Evolutionary conservation across 495 filamentous ascomycete species (phyloP).

Genomic region (Tetracladium setigerum): DNA sequence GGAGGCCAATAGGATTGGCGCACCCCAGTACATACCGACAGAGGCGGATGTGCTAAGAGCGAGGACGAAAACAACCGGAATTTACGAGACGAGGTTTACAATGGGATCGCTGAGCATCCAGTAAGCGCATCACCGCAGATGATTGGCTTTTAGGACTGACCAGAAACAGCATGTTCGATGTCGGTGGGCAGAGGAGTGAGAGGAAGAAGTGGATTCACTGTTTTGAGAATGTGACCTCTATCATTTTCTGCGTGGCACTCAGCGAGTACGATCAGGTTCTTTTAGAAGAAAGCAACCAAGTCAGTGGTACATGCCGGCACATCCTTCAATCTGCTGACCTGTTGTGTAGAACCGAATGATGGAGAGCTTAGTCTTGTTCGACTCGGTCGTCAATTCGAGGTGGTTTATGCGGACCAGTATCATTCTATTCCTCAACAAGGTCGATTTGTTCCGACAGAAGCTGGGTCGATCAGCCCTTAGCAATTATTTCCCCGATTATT

Average conservation of each 20-base stretch:
- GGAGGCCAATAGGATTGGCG: conserved; percentile 79
- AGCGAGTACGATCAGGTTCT: conserved; percentile 98
- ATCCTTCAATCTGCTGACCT: conserved; percentile 21
- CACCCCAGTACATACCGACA: conserved; percentile 76
- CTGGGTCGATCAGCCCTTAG: conserved; percentile 79
- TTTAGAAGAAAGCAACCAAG: conserved; percentile 94
- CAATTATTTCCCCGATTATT: conserved; percentile 97
- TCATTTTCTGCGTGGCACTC: conserved; percentile 97
- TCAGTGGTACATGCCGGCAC: conserved; percentile 27
- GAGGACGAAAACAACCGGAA: conserved; percentile 98
- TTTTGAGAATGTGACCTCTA: conserved; percentile 99
- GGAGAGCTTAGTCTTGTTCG: conserved; percentile 95
- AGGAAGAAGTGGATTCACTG: conserved; percentile 99
- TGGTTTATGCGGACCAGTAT: conserved; percentile 99
- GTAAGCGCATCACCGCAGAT: conserved; percentile 45
- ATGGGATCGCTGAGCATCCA: conserved; percentile 99
- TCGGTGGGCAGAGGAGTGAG: conserved; percentile 93
- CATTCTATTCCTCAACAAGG: conserved; percentile 97
- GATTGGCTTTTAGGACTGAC: conserved; percentile 4
- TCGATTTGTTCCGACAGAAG: conserved; percentile 94
- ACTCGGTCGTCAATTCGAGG: conserved; percentile 95
- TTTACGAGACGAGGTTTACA: conserved; percentile 95
- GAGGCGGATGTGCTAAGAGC: conserved; percentile 92
- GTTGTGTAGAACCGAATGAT: conserved; percentile 89
- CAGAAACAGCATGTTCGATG: conserved; percentile 76